Evolutionary conservation across 164 flowering plant species (phyloP).

Genomic region (Echeveria elegans): DNA sequence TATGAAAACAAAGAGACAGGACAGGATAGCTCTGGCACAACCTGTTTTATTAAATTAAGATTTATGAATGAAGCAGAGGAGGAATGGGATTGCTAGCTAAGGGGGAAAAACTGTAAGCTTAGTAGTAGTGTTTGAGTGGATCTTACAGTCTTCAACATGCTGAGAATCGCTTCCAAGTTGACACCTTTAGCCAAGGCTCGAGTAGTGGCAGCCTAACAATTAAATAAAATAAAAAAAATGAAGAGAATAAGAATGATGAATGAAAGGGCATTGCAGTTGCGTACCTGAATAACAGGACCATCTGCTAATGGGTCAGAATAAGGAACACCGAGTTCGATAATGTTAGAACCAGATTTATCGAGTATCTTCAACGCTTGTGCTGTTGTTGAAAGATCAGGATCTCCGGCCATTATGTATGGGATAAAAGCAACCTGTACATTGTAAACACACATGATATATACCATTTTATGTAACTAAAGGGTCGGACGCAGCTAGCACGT

Average conservation of each 20-base stretch:
- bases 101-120: no score
- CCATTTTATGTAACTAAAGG: no score
- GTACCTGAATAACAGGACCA: slow-evolving; percentile 97
- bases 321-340: slow-evolving; percentile 84
- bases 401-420: slow-evolving; percentile 94
- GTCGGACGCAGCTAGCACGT: no score
- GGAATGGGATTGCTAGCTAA: no score
- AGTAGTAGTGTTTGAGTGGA: background rate
- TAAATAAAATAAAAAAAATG: no score
- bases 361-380: slow-evolving; percentile 81
- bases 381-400: slow-evolving; percentile 88
- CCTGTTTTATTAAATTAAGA: no score
- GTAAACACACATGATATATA: background rate
- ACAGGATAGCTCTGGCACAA: slow-evolving; percentile 72
- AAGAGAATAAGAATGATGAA: no score
- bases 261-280: no score
- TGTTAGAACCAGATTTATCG: slow-evolving; percentile 74
- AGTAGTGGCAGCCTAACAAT: slow-evolving; percentile 97
- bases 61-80: no score
- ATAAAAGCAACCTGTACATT: slow-evolving; percentile 71
- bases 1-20: slow-evolving; percentile 83
- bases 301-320: slow-evolving; percentile 94
- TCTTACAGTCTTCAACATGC: slow-evolving; percentile 74
- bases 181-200: slow-evolving; percentile 75
- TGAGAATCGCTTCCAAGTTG: slow-evolving; percentile 50